Evolutionary conservation across 2,329 filamentous ascomycete species (phyloP), one percentile per base, ranked within the genome.

Genomic region (Cercospora sesami): DNA sequence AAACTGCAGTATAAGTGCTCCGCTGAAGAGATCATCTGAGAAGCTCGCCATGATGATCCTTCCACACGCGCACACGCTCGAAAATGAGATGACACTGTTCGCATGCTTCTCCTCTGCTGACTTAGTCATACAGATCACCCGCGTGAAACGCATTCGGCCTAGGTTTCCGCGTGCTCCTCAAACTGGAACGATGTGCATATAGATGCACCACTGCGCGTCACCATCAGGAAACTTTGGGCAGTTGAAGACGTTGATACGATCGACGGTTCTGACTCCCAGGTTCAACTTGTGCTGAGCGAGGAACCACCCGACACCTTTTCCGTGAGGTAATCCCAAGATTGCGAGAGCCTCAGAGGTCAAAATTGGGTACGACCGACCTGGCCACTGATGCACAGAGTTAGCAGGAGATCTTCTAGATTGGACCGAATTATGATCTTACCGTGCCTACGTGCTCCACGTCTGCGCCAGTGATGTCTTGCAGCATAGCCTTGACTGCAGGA

Each of bases 231-330:
- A 5, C 48, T 28, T 53, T 9, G 48, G 36, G 18, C 64, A 66
- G 16, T 30, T 61, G 59, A 55, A 66, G 23, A 61, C 21, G 2
- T 31, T 55, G 26, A 66, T 62, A 2, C 8, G 18, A 18, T 23
- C 53, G 9, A 66, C 45, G 3, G 42, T 42, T 21, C 60, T 55
- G 0, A 45, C 58, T 4, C 64, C 64, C 4, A 62, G n/a, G 9
- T 26, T 14, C 5, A 7, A 4, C 16, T 64, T 64, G 23, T 64
- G 63, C 23, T 64, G 63, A 42, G 26, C 36, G 21, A 64, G 31
- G n/a, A 64, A 18, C 63, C 63, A 64, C 12, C 51, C 63, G 9
- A 64, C 26, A 14, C 63, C 63, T 18, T 36, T 36, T 7, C 30
- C 51, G 48, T 64, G 28, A 16, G 63, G 51, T 1, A 14, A 7